Conservation (phyloP, 2,329 filamentous ascomycete genomes). For the Paramyrothecium roridum region DNA sequence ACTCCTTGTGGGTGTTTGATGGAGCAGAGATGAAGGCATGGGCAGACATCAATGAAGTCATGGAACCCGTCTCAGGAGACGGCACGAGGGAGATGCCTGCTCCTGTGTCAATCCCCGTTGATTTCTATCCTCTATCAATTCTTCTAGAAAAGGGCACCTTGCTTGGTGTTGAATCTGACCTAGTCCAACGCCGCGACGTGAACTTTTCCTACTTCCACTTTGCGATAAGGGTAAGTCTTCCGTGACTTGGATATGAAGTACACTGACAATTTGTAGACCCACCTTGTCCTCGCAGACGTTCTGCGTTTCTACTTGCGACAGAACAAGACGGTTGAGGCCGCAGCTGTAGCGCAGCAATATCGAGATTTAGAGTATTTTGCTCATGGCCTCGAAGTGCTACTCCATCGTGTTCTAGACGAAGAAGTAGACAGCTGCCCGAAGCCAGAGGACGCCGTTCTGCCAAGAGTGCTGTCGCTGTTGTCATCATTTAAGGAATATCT, state of each 20-base stretch:
- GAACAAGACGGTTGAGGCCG: slow-evolving; percentile 75
- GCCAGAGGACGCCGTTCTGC: slow-evolving; percentile 62
- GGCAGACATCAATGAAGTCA: slow-evolving; percentile 82
- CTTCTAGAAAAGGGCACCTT: slow-evolving; percentile 87
- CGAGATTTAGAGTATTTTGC: slow-evolving; percentile 86
- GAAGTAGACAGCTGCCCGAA: slow-evolving; percentile 74
- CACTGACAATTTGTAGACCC: slow-evolving; percentile 56
- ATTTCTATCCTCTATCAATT: slow-evolving; percentile 91
- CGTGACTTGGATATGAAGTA: background rate
- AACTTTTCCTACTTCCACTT: slow-evolving; percentile 89
- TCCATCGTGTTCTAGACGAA: slow-evolving; percentile 91
- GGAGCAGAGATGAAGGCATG: slow-evolving; percentile 82
- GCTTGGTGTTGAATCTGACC: slow-evolving; percentile 84
- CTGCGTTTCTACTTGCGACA: slow-evolving; percentile 74
- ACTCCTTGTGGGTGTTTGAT: slow-evolving; percentile 95
- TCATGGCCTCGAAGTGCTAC: slow-evolving; percentile 85
- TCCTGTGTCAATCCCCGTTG: slow-evolving; percentile 76
- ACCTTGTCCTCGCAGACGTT: slow-evolving; percentile 87
- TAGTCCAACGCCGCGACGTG: slow-evolving; percentile 89
- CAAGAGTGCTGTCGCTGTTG: slow-evolving; percentile 59
- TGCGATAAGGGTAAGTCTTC: slow-evolving; percentile 69
- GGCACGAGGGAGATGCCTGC: slow-evolving; percentile 67
- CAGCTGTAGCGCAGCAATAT: slow-evolving; percentile 81
- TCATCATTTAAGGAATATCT: slow-evolving; percentile 82
- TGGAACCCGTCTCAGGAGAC: slow-evolving; percentile 67